Evolutionary conservation across 345 rosid species (phyloP).

Genomic region (Geranium rotundifolium): DNA sequence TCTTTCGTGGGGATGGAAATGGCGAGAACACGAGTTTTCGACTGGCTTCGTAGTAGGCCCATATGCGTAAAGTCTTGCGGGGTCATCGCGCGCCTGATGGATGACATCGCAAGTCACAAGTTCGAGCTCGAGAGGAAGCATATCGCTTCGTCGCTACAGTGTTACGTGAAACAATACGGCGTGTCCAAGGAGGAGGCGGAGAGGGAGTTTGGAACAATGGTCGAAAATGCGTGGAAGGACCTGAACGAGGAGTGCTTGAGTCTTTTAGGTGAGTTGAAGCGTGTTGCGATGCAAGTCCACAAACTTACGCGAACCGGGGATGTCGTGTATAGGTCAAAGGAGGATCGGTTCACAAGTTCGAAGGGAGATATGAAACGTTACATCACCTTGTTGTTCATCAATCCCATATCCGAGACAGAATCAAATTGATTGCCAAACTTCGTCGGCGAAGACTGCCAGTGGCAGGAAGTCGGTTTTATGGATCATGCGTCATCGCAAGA

Average conservation of each 20-base stretch:
- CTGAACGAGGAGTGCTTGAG: not conserved
- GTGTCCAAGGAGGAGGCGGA: not conserved
- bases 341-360: conserved; percentile 1
- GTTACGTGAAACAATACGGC: conserved; percentile 2
- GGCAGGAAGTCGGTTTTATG: no score
- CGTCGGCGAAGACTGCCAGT: no score
- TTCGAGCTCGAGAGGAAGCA: conserved; percentile 2
- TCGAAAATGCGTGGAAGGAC: conserved; percentile 6
- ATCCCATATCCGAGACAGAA: no score
- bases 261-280: no score
- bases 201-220: not conserved
- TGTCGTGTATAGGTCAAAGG: not conserved
- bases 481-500: no score
- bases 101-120: conserved; percentile 2
- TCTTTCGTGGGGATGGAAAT: not conserved
- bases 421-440: no score
- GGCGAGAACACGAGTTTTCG: conserved; percentile 1
- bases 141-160: not conserved
- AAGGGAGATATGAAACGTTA: no score
- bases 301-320: not conserved
- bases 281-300: not conserved
- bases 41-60: not conserved
- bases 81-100: not conserved
- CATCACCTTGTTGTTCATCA: no score
- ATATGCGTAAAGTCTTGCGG: not conserved